Evolutionary conservation across 495 filamentous ascomycete genomes (phyloP).

Genomic region (Amphirosellinia nigrospora): DNA sequence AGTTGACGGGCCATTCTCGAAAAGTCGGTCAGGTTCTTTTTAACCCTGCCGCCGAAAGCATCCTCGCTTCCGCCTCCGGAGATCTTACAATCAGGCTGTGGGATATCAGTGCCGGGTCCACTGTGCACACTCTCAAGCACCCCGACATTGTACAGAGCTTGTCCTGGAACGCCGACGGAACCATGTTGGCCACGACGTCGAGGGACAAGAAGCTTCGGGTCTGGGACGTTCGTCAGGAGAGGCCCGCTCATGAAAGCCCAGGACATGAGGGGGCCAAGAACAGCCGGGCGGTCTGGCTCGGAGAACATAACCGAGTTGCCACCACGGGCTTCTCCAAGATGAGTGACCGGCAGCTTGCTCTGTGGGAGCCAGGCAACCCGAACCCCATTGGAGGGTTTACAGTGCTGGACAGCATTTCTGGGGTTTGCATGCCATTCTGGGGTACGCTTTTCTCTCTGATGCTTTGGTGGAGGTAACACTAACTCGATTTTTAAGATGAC

Average conservation of each 20-base stretch:
- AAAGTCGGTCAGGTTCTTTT: constrained; percentile 98
- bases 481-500: constrained; percentile 63
- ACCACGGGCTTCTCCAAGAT: constrained; percentile 98
- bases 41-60: constrained; percentile 94
- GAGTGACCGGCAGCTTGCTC: constrained; percentile 93
- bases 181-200: constrained; percentile 88
- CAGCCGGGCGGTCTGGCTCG: constrained; percentile 94
- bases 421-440: constrained; percentile 99
- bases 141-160: constrained; percentile 91
- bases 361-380: constrained; percentile 89
- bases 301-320: constrained; percentile 90
- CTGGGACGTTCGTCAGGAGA: constrained; percentile 95
- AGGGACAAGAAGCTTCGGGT: constrained; percentile 97
- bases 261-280: constrained; percentile 96
- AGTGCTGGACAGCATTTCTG: constrained; percentile 90
- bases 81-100: constrained; percentile 95
- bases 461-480: constrained; percentile 29
- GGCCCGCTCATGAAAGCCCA: constrained; percentile 78
- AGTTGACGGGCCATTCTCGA: constrained; percentile 77
- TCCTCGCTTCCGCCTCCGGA: constrained; percentile 93
- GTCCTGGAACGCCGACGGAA: constrained; percentile 93
- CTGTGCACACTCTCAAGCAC: constrained; percentile 77
- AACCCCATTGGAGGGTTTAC: constrained; percentile 89
- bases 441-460: constrained; percentile 47
- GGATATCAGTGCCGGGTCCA: constrained; percentile 84